A percentile compares a stretch with the other conserved stretches of the same genome.
These are phyloP conservation scores for Tetrapisispora phaffii DNA, from an alignment of 805 yeast genomes.

Conservation along the genomic window DNA sequence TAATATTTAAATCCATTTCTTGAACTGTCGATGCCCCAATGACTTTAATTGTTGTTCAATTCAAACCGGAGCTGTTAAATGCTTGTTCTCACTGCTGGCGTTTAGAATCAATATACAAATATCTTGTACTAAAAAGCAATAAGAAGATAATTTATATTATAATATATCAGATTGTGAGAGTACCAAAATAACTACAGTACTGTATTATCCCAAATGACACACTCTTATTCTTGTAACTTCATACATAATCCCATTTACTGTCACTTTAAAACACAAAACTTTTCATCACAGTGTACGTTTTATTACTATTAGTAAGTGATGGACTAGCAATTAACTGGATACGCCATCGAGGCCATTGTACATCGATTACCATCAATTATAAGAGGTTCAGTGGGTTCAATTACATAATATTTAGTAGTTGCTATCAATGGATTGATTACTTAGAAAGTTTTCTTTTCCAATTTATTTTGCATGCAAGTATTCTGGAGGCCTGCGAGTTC, in stretches of 20 bases:
- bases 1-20: slow-evolving; percentile 71
- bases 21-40: background rate
- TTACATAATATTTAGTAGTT: too few species aligned
- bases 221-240: background rate
- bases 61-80: too few species aligned
- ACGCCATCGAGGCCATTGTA: too few species aligned
- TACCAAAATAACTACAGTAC: background rate
- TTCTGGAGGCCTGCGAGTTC: background rate
- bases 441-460: background rate
- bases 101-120: too few species aligned
- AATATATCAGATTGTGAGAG: background rate
- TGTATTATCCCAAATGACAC: background rate
- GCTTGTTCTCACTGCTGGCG: too few species aligned
- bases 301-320: background rate
- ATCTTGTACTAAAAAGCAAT: too few species aligned
- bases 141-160: too few species aligned
- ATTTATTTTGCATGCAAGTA: background rate
- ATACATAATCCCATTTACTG: background rate
- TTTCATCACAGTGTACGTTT: background rate
- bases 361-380: too few species aligned
- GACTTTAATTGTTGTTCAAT: too few species aligned
- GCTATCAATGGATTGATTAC: too few species aligned
- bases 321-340: background rate
- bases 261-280: background rate
- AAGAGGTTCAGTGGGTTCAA: too few species aligned